phyloP scores from a whole-genome alignment of 2,329 filamentous ascomycete genomes.

The Fusarium sp. region DNA sequence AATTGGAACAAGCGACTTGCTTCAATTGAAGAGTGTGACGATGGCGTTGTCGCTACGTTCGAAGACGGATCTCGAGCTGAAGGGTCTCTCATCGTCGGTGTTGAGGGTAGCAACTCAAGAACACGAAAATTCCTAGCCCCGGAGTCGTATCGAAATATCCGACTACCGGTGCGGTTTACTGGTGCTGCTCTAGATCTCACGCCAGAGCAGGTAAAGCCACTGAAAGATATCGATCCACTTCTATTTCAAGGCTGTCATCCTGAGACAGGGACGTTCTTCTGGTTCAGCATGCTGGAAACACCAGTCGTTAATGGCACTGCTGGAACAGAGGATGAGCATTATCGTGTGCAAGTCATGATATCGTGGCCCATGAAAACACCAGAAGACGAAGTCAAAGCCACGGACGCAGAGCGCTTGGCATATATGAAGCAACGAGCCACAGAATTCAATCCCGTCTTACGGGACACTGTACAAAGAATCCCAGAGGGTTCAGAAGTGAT shows the following conservation, averaged over 20 bases:
- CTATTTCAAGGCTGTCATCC: conserved; percentile 8
- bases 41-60: background rate
- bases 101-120: conserved; percentile 11
- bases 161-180: background rate
- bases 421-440: conserved; percentile 8
- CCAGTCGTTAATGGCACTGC: background rate
- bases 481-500: background rate
- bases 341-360: conserved; percentile 5
- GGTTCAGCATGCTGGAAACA: conserved; percentile 3
- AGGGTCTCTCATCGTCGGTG: background rate
- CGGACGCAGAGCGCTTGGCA: background rate
- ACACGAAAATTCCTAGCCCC: background rate
- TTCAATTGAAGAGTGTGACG: background rate
- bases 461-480: background rate
- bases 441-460: background rate
- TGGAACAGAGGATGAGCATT: background rate
- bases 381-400: conserved; percentile 4
- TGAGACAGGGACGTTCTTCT: background rate
- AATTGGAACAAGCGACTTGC: conserved; percentile 4
- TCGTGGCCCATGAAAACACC: background rate
- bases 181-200: conserved; percentile 7
- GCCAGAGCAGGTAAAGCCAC: conserved; percentile 4
- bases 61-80: background rate
- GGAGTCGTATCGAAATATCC: background rate
- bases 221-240: conserved; percentile 1